Evolutionary conservation across 352 stramenopile species (phyloP), one percentile per base, ranked within the genome.

Genomic region (Phytophthora parvispora): DNA sequence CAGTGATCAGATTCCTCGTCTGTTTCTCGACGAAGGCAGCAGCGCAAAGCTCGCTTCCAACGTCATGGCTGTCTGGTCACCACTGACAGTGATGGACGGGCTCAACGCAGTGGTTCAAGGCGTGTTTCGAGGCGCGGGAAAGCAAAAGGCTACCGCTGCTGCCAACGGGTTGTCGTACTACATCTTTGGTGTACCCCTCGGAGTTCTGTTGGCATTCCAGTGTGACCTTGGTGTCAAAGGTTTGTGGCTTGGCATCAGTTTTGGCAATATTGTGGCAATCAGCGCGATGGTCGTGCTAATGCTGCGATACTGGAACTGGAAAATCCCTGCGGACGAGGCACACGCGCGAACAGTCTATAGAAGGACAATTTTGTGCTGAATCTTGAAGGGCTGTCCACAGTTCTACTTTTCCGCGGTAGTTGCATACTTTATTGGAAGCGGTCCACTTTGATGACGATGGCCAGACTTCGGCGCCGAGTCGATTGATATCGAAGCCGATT

Each of bases 131-230:
- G 83, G 74, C 29, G 81, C 75, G 15, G 87, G 88, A 12, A 28
- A 59, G 16, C 86, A 95, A 42, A 77, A 76, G 6, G 57, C 81
- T 28, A 77, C 72, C 12, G 81, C 86, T 2, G 64, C 75, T 27
- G 69, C 80, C 2, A 93, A 91, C 50, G 78, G 81, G 7, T 60
- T 89, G 16, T 81, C 81, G 12, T 94, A 91, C 58, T 95, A 94
- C 58, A 56, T 74, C 1, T 75, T 87, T 4, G 85, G 87, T 10
- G 69, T 95, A 22, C 87, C 90, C 5, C 13, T 93, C 0, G 87
- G 74, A 0, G 79, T 80, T 6, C 36, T 89, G 15, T 56, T 94
- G 1, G 86, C 66, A 9, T 81, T 95, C 66, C 32, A 64, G 29
- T 45, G 69, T 28, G 38, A 72, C 20, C 42, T 84, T 10, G 77